Evolutionary conservation across 768 basidiomycete species (phyloP), one percentile per base, ranked within the genome.

Genomic region (Leccinellum albellum): DNA sequence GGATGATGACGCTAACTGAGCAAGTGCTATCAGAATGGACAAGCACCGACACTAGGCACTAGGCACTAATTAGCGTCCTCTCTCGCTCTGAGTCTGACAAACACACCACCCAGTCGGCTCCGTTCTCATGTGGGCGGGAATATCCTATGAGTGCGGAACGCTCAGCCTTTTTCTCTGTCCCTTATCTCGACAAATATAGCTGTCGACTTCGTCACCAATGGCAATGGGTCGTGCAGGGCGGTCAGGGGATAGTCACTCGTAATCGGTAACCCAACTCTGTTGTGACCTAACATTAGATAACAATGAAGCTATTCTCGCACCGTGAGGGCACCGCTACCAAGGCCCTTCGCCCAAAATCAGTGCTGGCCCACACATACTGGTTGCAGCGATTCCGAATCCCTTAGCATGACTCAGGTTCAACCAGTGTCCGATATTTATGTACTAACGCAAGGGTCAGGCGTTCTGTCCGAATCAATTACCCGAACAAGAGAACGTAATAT

Each of bases 1-100:
- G 48, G 48, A 47, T 29, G 48, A 62, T 61, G 53, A 37, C 53
- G 20, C 61, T 37, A 60, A 7, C 52, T 63, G 33, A 17, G 33
- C 33, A 35, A n/a, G 28, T 28, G 6, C 28, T 28, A 28, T 28
- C 17, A n/a, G n/a, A n/a, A n/a, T n/a, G 35, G 35, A 37, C 37
- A 10, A 37, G 37, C 37, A 37, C 37, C 4, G 37, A 37, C 17
- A 37, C 37, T 37, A 17, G 45, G n/a, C n/a, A n/a, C n/a, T n/a
- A n/a, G n/a, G n/a, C n/a, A n/a, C n/a, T 24, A 4, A 46, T 24
- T 15, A 15, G 45, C 45, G 23, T 15, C 24, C 45, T 46, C 28
- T 28, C 46, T 47, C 26, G 23, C 26, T 26, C 24, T 28, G 24
- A 24, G 17, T 24, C 24, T 26, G 24, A 28, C 20, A 42, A 13